These are phyloP conservation scores for Polytrichum commune DNA, from an alignment of 225 moss, liverwort and hornwort genomes.

Conservation along the genomic window DNA sequence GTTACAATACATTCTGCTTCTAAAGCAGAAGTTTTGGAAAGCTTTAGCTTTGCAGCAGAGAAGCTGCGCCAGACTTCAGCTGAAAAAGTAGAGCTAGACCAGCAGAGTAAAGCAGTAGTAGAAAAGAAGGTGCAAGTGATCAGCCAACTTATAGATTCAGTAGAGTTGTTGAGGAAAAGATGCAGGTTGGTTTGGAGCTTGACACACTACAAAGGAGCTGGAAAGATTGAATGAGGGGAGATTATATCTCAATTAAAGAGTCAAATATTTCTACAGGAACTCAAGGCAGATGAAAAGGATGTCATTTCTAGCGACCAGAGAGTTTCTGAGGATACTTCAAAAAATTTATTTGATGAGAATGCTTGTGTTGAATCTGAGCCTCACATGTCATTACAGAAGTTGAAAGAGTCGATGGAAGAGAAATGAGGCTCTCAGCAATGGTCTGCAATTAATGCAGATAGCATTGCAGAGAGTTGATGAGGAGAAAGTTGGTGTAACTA, in stretches of 20 bases:
- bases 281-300: slow-evolving; percentile 29
- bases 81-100: slow-evolving; percentile 38
- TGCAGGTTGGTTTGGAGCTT: slow-evolving; percentile 24
- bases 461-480: slow-evolving; percentile 19
- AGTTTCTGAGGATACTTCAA: slow-evolving; percentile 29
- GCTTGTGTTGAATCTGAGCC: slow-evolving; percentile 20
- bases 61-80: slow-evolving; percentile 30
- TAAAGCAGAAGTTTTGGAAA: slow-evolving; percentile 17
- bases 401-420: slow-evolving; percentile 25
- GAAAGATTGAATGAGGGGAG: slow-evolving; percentile 30
- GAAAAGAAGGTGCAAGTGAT: slow-evolving; percentile 31
- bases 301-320: slow-evolving; percentile 20
- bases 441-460: slow-evolving; percentile 20
- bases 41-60: slow-evolving; percentile 10
- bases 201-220: slow-evolving; percentile 27
- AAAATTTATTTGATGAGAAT: slow-evolving; percentile 34
- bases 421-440: slow-evolving; percentile 23
- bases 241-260: slow-evolving; percentile 25
- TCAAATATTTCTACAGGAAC: slow-evolving; percentile 18
- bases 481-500: slow-evolving; percentile 23
- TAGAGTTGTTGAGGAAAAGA: slow-evolving; percentile 16
- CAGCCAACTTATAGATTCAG: slow-evolving; percentile 19
- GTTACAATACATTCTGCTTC: slow-evolving; percentile 17
- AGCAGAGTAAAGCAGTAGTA: slow-evolving; percentile 32
- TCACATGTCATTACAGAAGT: slow-evolving; percentile 15